Conservation (phyloP, 2,329 filamentous ascomycete genomes). For the Aschersonia sp. region DNA sequence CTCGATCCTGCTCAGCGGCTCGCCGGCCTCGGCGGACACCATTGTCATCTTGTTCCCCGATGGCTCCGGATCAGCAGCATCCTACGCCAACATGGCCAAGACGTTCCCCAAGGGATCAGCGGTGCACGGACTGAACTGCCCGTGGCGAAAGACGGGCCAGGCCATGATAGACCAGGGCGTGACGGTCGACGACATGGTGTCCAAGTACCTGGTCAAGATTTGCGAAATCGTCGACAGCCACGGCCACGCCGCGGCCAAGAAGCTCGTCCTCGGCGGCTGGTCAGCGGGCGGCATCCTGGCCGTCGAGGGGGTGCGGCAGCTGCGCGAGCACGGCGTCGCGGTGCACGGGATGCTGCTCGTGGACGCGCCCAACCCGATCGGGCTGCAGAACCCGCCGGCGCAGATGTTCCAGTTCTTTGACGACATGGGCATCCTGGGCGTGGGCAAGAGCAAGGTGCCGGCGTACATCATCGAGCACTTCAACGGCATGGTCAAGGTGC, state of each 20-base stretch:
- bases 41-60: neutral
- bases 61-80: neutral
- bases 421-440: constrained; percentile 55
- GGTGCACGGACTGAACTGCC: constrained; percentile 42
- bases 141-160: constrained; percentile 47
- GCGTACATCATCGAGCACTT: constrained; percentile 66
- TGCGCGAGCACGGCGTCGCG: constrained; percentile 38
- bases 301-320: constrained; percentile 48
- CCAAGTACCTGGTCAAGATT: constrained; percentile 43
- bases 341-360: constrained; percentile 50
- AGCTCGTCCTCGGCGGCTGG: constrained; percentile 45
- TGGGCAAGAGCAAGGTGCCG: constrained; percentile 46
- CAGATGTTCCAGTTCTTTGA: constrained; percentile 58
- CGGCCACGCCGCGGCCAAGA: neutral
- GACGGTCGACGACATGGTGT: constrained; percentile 7
- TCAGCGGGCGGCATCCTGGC: constrained; percentile 63
- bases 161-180: constrained; percentile 28
- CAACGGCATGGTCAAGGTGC: constrained; percentile 48
- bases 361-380: constrained; percentile 51
- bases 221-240: constrained; percentile 25
- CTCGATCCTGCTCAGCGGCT: neutral
- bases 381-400: constrained; percentile 50
- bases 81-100: constrained; percentile 9
- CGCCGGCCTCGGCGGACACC: neutral
- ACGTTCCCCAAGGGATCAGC: constrained; percentile 27